These are phyloP conservation scores for Dictyostelium discoideum DNA, from an alignment of 78 protist genomes.

Conservation along the genomic window dicty_2.7 NC_007089.4:2107001-2107500, in stretches of 20 bases:
- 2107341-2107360: neutral
- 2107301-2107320: constrained; percentile 34
- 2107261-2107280: neutral
- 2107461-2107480: constrained; percentile 48
- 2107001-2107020: too few relatives aligned
- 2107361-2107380: neutral
- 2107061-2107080: too few relatives aligned
- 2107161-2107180: too few relatives aligned
- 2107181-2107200: neutral
- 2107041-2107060: too few relatives aligned
- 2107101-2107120: too few relatives aligned
- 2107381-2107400: constrained; percentile 1
- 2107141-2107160: too few relatives aligned
- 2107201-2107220: neutral
- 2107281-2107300: constrained; percentile 44
- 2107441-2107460: neutral
- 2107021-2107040: too few relatives aligned
- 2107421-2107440: neutral
- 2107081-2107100: too few relatives aligned
- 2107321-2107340: constrained; percentile 11
- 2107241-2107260: neutral
- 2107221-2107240: constrained; percentile 22
- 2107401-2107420: neutral
- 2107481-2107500: constrained; percentile 3
- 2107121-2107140: too few relatives aligned